A percentile compares a stretch with the other conserved stretches of the same genome.
Conservation (phyloP, 306 rosid species). For the Cucurbita argyrosperma region DNA sequence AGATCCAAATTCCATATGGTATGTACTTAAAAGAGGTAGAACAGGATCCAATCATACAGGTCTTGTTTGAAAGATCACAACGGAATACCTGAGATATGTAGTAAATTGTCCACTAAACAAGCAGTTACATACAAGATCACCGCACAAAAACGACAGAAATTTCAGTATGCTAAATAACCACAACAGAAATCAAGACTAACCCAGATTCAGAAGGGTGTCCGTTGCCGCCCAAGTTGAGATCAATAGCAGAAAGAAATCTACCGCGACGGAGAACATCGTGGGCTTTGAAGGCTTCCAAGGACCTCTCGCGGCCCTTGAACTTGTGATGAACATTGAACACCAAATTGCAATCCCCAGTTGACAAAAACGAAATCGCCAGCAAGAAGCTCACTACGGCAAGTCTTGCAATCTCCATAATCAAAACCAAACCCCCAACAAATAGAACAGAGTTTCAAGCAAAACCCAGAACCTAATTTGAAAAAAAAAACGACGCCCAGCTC, state of each 20-base stretch:
- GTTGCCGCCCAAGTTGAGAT: constrained; percentile 65
- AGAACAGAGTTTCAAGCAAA: not conserved
- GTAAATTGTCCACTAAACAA: not conserved
- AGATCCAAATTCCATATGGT: not conserved
- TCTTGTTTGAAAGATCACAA: not conserved
- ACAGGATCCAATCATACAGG: not conserved
- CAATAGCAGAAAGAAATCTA: constrained; percentile 53
- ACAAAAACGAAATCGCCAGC: constrained; percentile 8
- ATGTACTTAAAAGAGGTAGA: not conserved
- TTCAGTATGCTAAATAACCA: not conserved
- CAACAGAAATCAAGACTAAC: constrained; percentile 15
- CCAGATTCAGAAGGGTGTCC: constrained; percentile 59
- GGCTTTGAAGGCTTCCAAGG: constrained; percentile 32
- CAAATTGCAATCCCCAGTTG: constrained; percentile 28
- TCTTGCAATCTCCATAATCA: constrained; percentile 33
- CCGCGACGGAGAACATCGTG: constrained; percentile 62
- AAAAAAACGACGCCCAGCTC: not conserved
- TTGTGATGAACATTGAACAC: constrained; percentile 47
- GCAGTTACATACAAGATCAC: not conserved
- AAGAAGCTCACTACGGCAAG: constrained; percentile 12
- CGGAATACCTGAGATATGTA: not conserved
- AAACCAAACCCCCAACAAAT: not conserved
- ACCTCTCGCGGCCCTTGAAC: constrained; percentile 33
- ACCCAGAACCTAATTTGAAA: not conserved
- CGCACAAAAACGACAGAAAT: not conserved